Evolutionary conservation across 2,329 filamentous ascomycete genomes (phyloP), one percentile per base, ranked within the genome.

Genomic region (Colletotrichum endophyticum): DNA sequence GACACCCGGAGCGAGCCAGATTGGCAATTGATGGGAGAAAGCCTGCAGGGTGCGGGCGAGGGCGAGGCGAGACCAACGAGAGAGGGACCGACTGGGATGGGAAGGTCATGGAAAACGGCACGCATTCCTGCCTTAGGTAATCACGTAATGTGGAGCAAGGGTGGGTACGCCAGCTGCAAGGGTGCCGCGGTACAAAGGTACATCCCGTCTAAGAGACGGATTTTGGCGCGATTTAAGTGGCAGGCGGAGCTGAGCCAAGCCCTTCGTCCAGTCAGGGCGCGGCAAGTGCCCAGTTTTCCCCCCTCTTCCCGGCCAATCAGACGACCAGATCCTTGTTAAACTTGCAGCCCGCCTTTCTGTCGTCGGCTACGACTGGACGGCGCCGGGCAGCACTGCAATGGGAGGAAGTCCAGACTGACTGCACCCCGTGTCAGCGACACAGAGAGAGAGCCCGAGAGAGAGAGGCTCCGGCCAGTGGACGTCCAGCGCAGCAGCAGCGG

Each of bases 221-320:
- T 68, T 63, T 76, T 76, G 63, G 70, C 44, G 64, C 70, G 30
- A 70, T 62, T 53, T 66, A 27, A 74, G 59, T 74, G 71, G 71
- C 49, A 19, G 64, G 64, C n/a, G 64, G 64, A 36, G 53, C 70
- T 36, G 19, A 15, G 64, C 44, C 22, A 34, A 64, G 44, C 70
- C 32, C n/a, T 30, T 49, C 63, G 71, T 27, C 74, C 71, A 74
- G 27, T 74, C 66, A 74, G 22, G 34, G 59, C 74, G 59, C 74
- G 66, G 71, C 19, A 66, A 61, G 25, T 22, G 4, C 49, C 59
- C 49, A 61, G 59, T 70, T 74, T 76, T 34, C 61, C 49, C 59
- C 27, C 15, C 19, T n/a, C 32, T 22, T 53, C n/a, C 64, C n/a
- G 16, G 28, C 74, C 74, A 76, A 76, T 76, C 44, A 76, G 5